Evolutionary conservation across 495 filamentous ascomycete species (phyloP).

Genomic region (Aspergillus hancockii): DNA sequence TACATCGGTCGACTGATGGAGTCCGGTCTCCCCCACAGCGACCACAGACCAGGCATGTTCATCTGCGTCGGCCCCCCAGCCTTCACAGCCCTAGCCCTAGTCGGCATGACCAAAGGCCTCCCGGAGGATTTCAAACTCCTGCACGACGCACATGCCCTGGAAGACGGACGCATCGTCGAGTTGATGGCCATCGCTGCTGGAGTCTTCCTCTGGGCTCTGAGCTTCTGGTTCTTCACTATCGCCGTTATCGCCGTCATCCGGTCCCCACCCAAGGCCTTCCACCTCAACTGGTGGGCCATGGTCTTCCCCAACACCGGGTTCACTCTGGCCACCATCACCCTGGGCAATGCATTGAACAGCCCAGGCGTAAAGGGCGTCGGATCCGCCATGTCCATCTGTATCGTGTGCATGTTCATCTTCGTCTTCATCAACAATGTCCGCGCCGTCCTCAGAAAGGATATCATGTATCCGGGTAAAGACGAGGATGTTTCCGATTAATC

Average conservation of each 20-base stretch:
- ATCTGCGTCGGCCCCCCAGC: slow-evolving; percentile 69
- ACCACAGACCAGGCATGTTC: slow-evolving; percentile 64
- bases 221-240: slow-evolving; percentile 71
- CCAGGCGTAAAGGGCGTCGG: slow-evolving; percentile 39
- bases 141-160: slow-evolving; percentile 25
- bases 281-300: slow-evolving; percentile 53
- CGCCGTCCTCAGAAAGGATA: slow-evolving; percentile 54
- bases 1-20: slow-evolving; percentile 63
- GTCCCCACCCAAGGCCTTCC: slow-evolving; percentile 49
- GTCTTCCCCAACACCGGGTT: slow-evolving; percentile 53
- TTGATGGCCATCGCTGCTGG: slow-evolving; percentile 51
- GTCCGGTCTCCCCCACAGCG: slow-evolving; percentile 53
- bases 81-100: slow-evolving; percentile 70
- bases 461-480: slow-evolving; percentile 64
- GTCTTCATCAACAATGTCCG: slow-evolving; percentile 54
- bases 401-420: slow-evolving; percentile 59
- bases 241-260: slow-evolving; percentile 56
- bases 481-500: slow-evolving; percentile 51
- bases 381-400: slow-evolving; percentile 47
- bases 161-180: slow-evolving; percentile 43
- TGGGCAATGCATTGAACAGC: slow-evolving; percentile 44
- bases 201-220: slow-evolving; percentile 69
- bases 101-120: slow-evolving; percentile 58
- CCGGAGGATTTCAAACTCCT: slow-evolving; percentile 38
- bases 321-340: slow-evolving; percentile 46